A percentile compares a stretch with the other conserved stretches of the same genome.
Conservation (phyloP, 2,329 filamentous ascomycete genomes). For the Magnaporthales sp. region DNA sequence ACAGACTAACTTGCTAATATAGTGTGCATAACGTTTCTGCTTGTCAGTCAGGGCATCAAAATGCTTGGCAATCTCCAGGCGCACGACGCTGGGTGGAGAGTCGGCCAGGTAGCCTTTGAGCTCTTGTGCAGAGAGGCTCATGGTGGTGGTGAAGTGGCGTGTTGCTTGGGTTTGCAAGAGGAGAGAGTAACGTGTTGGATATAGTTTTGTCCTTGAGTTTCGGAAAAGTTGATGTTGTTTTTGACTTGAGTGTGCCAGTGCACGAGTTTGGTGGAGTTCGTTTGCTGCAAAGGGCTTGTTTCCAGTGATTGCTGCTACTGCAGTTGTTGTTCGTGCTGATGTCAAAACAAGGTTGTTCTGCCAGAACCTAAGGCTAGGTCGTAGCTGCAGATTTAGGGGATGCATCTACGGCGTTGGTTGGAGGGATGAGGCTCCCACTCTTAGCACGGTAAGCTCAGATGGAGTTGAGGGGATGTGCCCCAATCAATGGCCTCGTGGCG, state of each 20-base stretch:
- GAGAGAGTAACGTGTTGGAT: neutral
- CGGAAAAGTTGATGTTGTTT: neutral
- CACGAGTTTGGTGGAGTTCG: neutral
- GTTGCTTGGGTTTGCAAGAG: neutral
- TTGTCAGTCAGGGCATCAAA: slow-evolving; percentile 69
- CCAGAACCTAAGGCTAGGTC: neutral
- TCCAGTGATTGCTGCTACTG: too few relatives aligned
- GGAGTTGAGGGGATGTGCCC: neutral
- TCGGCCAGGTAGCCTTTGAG: slow-evolving; percentile 80
- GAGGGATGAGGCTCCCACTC: neutral
- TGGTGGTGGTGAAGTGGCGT: slow-evolving; percentile 11
- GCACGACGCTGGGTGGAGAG: slow-evolving; percentile 78
- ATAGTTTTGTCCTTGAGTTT: neutral
- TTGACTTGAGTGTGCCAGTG: neutral
- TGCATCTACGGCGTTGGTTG: neutral
- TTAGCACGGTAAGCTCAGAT: neutral
- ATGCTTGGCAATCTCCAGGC: slow-evolving; percentile 84
- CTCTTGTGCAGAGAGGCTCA: slow-evolving; percentile 50
- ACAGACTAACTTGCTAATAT: slow-evolving; percentile 61
- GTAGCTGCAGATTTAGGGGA: neutral
- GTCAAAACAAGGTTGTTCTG: neutral
- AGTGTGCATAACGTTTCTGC: slow-evolving; percentile 83
- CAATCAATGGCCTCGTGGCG: neutral
- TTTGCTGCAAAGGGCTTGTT: neutral
- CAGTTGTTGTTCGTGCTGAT: neutral